phyloP scores from a whole-genome alignment of 768 basidiomycete genomes.

The Tylopilus intermedius region DNA sequence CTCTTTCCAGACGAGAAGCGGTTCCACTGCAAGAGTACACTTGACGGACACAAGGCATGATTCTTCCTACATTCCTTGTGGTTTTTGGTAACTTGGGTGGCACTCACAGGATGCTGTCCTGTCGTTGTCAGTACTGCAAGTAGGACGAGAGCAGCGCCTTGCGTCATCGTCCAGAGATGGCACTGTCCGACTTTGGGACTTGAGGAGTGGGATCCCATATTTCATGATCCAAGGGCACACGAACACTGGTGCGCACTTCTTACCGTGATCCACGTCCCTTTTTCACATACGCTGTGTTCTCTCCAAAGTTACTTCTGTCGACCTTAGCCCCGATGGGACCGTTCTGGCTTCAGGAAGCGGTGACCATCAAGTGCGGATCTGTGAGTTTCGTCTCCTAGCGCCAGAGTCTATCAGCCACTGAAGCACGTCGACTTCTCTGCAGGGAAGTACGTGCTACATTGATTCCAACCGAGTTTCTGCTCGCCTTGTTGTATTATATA shows the following conservation, averaged over 20 bases:
- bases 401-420: constrained; percentile 14
- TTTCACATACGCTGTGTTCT: constrained; percentile 9
- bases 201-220: constrained; percentile 27
- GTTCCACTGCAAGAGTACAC: constrained; percentile 28
- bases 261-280: constrained; percentile 12
- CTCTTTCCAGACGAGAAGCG: constrained; percentile 26
- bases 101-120: constrained; percentile 28
- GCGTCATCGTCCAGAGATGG: constrained; percentile 37
- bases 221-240: constrained; percentile 35
- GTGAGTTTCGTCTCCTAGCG: constrained; percentile 19
- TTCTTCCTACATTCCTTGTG: neutral
- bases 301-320: constrained; percentile 34
- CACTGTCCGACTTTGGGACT: constrained; percentile 35
- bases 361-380: constrained; percentile 35
- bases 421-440: constrained; percentile 6
- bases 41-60: constrained; percentile 27
- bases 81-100: neutral
- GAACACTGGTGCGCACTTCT: constrained; percentile 30
- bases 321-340: constrained; percentile 30
- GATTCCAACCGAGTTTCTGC: constrained; percentile 7
- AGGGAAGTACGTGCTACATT: constrained; percentile 28
- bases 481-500: neutral
- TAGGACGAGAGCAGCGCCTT: constrained; percentile 30
- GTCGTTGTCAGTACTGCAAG: constrained; percentile 28
- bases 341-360: constrained; percentile 35